A percentile compares a stretch with the other conserved stretches of the same genome.
Evolutionary conservation across 768 basidiomycete species (phyloP).

Genomic region (Termitomyces eurrhizus): DNA sequence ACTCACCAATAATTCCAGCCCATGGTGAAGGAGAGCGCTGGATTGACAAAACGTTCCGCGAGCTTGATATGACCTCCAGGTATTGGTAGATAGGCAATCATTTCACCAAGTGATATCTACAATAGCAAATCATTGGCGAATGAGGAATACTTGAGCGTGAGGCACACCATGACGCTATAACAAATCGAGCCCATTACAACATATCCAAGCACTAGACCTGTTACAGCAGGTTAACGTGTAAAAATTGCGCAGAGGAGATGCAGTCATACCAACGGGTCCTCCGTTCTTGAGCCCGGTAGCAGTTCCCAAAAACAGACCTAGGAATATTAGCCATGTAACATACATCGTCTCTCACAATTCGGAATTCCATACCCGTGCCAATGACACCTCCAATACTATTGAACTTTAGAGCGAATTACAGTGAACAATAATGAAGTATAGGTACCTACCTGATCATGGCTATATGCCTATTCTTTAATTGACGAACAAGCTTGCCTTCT

Average conservation of each 20-base stretch:
- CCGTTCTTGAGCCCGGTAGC: conserved; percentile 44
- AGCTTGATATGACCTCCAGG: conserved; percentile 79
- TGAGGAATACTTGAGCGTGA: not conserved
- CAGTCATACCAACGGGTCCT: conserved; percentile 57
- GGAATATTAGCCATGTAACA: not conserved
- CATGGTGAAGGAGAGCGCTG: conserved; percentile 61
- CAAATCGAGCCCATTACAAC: conserved; percentile 61
- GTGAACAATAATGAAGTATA: not conserved
- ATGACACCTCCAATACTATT: conserved; percentile 60
- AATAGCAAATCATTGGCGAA: not conserved
- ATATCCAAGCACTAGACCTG: conserved; percentile 71
- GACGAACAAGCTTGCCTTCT: conserved; percentile 42
- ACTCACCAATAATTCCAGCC: conserved; percentile 48
- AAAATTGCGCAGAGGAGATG: not conserved
- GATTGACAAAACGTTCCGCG: conserved; percentile 79
- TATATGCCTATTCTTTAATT: conserved; percentile 74
- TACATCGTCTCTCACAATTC: not conserved
- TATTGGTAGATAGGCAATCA: conserved; percentile 76
- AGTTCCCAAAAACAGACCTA: conserved; percentile 57
- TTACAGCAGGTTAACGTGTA: not conserved
- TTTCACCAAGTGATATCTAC: conserved; percentile 67
- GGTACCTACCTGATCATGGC: conserved; percentile 66
- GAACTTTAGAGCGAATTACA: not conserved
- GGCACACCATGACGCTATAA: conserved; percentile 61
- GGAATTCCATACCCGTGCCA: conserved; percentile 45